These are phyloP conservation scores for Candida insectalens DNA, from an alignment of 805 yeast species.

Conservation along the genomic window DNA sequence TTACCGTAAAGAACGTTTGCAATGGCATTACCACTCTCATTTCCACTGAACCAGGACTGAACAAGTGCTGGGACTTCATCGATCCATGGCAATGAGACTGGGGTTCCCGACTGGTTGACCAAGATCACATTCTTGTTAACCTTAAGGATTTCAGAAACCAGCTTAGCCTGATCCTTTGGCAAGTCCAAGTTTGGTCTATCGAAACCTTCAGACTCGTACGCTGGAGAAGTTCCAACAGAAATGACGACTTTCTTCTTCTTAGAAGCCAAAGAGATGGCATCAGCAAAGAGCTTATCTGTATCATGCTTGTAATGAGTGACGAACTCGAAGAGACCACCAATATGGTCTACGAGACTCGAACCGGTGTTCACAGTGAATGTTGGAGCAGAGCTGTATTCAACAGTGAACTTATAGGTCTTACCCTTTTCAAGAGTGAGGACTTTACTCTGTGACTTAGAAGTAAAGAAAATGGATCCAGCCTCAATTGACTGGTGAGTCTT, in stretches of 20 bases:
- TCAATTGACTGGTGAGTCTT: conserved; percentile 30
- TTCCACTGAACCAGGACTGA: conserved; percentile 51
- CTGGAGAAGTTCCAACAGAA: conserved; percentile 40
- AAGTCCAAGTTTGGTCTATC: conserved; percentile 42
- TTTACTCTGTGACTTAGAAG: too few species aligned
- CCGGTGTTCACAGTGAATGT: conserved; percentile 20
- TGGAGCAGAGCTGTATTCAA: conserved; percentile 34
- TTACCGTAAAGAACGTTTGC: conserved; percentile 56
- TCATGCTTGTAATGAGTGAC: conserved; percentile 15
- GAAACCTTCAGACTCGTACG: conserved; percentile 53
- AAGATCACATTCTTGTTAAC: conserved; percentile 43
- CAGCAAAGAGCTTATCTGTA: conserved; percentile 22
- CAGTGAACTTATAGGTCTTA: conserved; percentile 24
- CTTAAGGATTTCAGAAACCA: conserved; percentile 32
- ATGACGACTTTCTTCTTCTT: conserved; percentile 43
- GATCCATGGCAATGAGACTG: conserved; percentile 50
- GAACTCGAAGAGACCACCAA: conserved; percentile 24
- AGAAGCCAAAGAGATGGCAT: conserved; percentile 41
- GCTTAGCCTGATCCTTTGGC: conserved; percentile 37
- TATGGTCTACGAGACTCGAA: conserved; percentile 13
- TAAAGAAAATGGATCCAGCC: too few species aligned
- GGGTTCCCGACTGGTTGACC: conserved; percentile 53
- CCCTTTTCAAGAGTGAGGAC: conserved; percentile 28
- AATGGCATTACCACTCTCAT: conserved; percentile 46
- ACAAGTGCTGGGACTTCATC: conserved; percentile 31